Base-by-base conservation (phyloP, 2,329 filamentous ascomycete genomes). In the Berkeleyomyces basicola region DNA sequence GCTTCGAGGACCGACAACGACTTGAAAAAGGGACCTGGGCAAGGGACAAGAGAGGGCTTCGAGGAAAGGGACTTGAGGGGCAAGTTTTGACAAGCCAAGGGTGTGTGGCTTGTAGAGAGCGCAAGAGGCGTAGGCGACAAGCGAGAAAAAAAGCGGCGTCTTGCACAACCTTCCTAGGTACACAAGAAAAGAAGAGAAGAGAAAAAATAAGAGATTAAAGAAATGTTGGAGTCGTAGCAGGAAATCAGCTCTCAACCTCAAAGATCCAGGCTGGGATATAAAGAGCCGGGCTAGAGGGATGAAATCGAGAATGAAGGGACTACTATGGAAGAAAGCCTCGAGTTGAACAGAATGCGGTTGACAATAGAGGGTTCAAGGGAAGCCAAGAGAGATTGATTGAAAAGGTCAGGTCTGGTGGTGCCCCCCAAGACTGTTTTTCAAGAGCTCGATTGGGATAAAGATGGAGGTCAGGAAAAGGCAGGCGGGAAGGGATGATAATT, bases 311-410 rank as follows among this genome's bases (percentile, higher is more conserved):
- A 65, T 63, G 61, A 63, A 65, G 46, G 59, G 60, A 62, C 63
- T 61, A 23, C 40, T 62, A 57, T 64, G 62, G 47, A 57, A 51
- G 42, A 49, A 37, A 57, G 43, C 33, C 36, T 16, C 49, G 23
- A 47, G 42, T 4, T 40, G n/a, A 16, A 23, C 62, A 61, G 43
- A 64, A 64, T 64, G 62, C 14, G 51, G 16, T 59, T 36, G 47
- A 59, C 63, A 64, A 64, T 64, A 64, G 60, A 64, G 55, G 57
- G 39, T 61, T 42, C 11, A 51, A 64, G 61, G 59, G 58, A 58
- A 44, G 42, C 47, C 7, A 61, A 62, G 57, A 58, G 63, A 61
- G 64, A 65, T 61, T 53, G 33, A 7, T 37, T 53, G 49, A 36
- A 23, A 53, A 36, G 33, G 49, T 33, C 23, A 36, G 31, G 49